phyloP scores from a whole-genome alignment of 1,139 yeast species.

The Yamadazyma diospyri region DNA sequence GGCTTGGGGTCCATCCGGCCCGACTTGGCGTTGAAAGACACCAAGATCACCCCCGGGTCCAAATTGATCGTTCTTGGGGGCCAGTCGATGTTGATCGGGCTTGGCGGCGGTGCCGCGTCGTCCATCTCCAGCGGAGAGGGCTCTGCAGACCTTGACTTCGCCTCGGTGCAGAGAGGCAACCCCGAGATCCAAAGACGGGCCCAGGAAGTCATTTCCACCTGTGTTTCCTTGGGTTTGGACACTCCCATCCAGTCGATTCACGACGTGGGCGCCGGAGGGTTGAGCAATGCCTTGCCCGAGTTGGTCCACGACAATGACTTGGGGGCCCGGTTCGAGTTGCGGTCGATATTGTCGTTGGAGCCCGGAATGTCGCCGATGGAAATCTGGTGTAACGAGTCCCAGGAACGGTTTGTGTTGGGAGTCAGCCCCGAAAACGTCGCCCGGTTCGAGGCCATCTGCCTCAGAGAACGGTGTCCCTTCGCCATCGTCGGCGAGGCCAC shows the following conservation, averaged over 20 bases:
- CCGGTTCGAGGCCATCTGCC: conserved; percentile 73
- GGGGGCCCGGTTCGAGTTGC: conserved; percentile 89
- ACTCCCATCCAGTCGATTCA: conserved; percentile 91
- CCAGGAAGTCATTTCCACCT: conserved; percentile 94
- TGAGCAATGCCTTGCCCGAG: conserved; percentile 96
- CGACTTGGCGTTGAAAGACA: conserved; percentile 82
- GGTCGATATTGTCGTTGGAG: conserved; percentile 87
- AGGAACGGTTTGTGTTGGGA: conserved; percentile 95
- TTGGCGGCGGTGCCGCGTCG: conserved; percentile 99
- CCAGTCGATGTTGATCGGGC: conserved; percentile 96
- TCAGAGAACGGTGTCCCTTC: conserved; percentile 93
- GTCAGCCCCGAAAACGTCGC: conserved; percentile 79
- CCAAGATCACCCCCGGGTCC: conserved; percentile 88
- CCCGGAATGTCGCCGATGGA: conserved; percentile 99
- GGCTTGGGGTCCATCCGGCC: conserved; percentile 98
- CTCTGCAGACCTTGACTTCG: conserved; percentile 93
- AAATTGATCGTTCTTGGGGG: conserved; percentile 95
- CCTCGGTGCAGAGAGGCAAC: conserved; percentile 98
- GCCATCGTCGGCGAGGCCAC: conserved; percentile 97
- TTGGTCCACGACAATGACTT: conserved; percentile 94
- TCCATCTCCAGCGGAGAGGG: conserved; percentile 94
- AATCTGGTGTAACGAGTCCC: conserved; percentile 99
- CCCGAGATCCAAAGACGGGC: conserved; percentile 99
- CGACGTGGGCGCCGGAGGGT: conserved; percentile 99
- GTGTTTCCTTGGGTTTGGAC: conserved; percentile 74